phyloP scores from a whole-genome alignment of 805 yeast genomes.

The Zygosaccharomyces gambellarensis region DNA sequence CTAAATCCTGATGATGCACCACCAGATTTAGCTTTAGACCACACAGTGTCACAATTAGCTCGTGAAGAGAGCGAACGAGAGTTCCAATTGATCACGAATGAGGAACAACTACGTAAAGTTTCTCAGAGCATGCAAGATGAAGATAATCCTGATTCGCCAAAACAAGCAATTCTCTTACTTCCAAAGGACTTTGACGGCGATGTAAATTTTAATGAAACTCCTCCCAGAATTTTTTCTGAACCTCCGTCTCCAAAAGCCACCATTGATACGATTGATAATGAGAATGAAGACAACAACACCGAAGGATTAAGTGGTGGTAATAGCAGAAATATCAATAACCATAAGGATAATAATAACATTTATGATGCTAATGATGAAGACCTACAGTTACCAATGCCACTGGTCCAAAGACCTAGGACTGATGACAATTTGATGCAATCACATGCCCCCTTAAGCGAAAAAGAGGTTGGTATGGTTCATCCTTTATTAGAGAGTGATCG shows the following conservation, averaged over 20 bases:
- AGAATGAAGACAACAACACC: neutral
- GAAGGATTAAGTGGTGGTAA: neutral
- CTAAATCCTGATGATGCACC: conserved; percentile 4
- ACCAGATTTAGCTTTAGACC: conserved; percentile 2
- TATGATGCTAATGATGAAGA: neutral
- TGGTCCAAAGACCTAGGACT: conserved; percentile 4
- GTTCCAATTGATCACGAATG: conserved; percentile 22
- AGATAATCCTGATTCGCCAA: conserved; percentile 21
- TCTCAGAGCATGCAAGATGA: conserved; percentile 18
- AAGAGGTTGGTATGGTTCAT: conserved; percentile 26
- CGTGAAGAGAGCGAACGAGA: conserved; percentile 15
- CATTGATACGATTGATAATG: neutral
- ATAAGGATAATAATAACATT: neutral
- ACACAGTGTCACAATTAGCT: conserved; percentile 3
- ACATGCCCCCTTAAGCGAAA: conserved; percentile 23
- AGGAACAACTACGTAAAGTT: conserved; percentile 23
- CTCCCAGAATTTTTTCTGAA: conserved; percentile 4
- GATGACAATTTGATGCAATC: conserved; percentile 3
- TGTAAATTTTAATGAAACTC: conserved; percentile 13
- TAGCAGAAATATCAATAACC: neutral
- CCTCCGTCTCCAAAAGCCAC: conserved; percentile 5
- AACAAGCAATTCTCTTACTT: conserved; percentile 27
- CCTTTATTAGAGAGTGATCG: conserved; percentile 17
- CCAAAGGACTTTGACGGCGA: conserved; percentile 27
- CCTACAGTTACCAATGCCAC: neutral